Evolutionary conservation across 495 filamentous ascomycete genomes (phyloP), one percentile per base, ranked within the genome.

Genomic region (Pyrenula massariospora): DNA sequence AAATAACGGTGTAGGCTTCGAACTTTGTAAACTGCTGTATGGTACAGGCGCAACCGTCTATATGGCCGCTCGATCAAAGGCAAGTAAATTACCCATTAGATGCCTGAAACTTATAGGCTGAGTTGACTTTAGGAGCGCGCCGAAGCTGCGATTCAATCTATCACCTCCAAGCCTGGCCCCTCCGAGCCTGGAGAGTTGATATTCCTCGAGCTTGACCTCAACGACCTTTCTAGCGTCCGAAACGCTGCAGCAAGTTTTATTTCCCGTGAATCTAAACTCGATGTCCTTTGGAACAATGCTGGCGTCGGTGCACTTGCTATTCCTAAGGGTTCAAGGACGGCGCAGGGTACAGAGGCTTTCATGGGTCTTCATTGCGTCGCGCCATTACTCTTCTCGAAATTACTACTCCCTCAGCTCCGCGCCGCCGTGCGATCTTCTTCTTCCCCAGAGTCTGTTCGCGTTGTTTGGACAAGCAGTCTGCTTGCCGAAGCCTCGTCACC

Each of bases 221-320:
- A 60, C 22, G 75, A 81, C 60, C 61, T 80, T 19, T 20, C 56
- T 3, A 71, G 69, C 21, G 72, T 82, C 62, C 76, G 75, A 54
- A 24, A 55, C 2, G 60, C 71, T 21, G 78, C 62, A 3, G 59
- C 69, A 0, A 56, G 61, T n/a, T 81, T 84, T 68, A 48, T 69
- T n/a, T 10, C 19, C 1, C 63, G 62, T 36, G 76, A 81, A 57
- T 25, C 54, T 1, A 57, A 66, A 5, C 68, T 82, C 23, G 70
- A 82, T 66, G 70, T 77, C 51, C 65, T 82, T 20, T 62, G 65
- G 23, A 73, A 77, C 57, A 82, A 81, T 63, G 77, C 77, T 12
- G 85, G 84, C 47, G 76, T 86, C 58, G 84, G 87, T 79, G 79
- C 70, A 8, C 5, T 8, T 15, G 31, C 31, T 42, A 42, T 42